Base-by-base conservation (phyloP, 495 filamentous ascomycete genomes). In the Penicillium silybi region DNA sequence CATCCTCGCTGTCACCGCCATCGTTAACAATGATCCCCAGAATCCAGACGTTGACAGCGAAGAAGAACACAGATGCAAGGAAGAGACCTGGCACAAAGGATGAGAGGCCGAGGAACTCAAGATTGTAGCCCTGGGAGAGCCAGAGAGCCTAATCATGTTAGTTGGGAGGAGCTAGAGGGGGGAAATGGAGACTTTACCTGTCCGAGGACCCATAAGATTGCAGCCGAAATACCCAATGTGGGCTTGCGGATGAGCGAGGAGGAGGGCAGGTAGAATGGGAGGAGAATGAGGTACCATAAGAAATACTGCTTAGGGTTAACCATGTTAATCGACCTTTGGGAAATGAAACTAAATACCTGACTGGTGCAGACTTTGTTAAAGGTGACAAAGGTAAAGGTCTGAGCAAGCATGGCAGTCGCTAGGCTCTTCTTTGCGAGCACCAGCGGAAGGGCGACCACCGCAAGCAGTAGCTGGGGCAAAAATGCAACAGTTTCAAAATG, bases 331-430 rank as follows among this genome's bases (percentile, higher is more conserved):
- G 39, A 22, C 3, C 5, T 15, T 20, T 4, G 10, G 5, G 9
- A 13, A 6, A 17, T 3, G 0, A 15, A 13, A 11, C 7, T 73
- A 54, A 15, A 15, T 82, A 93, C 90, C 81, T 97, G 93, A 62
- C 88, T 92, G 1, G 93, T 98, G 79, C 92, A 96, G 16, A 98
- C 93, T 75, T 98, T 98, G 66, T 98, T 98, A 50, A 96, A 97
- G 5, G 89, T 84, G 6, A 97, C 93, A 68, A 98, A 98, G 0
- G 93, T 88, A 65, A 97, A 96, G 0, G 95, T 97, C 71, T 98
- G 93, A n/a, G 89, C 90, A n/a, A 98, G 80, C 84, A 97, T 89
- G n/a, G 91, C 80, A 1, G 85, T 79, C 1, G 93, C 77, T 0
- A 98, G 77, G 61, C 88, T 83, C 63, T 82, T 87, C 68, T 92